Base-by-base conservation (phyloP, 2,329 filamentous ascomycete species). In the Colletotrichum tofieldiae region DNA sequence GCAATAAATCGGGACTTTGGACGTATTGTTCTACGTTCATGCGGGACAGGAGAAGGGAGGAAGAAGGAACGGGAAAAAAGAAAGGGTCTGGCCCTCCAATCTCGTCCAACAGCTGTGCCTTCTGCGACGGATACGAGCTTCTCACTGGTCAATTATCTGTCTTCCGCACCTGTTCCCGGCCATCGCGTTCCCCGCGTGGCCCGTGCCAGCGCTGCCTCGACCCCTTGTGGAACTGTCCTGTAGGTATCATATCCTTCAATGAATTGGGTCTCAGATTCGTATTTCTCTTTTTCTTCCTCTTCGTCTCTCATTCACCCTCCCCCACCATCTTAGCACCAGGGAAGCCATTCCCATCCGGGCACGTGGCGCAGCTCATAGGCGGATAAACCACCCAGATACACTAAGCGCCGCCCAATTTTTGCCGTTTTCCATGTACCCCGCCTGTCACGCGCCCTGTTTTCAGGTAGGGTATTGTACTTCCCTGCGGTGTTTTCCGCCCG, bases 351-450 rank as follows among this genome's bases (percentile, higher is more conserved):
- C 51, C 43, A 32, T 67, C 29, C 26, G 35, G 39, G 56, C 63
- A 71, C 55, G 68, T 71, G 68, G 63, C 55, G 56, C 35, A 51
- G 47, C 63, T 56, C 23, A 67, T 67, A 71, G 63, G 63, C 67
- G 55, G 67, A 67, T 71, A 61, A 60, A 49, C 37, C 47, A 54
- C 16, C 18, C 11, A 64, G 61, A 32, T 23, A 41, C 58, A 32
- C 11, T n/a, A 54, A 32, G 37, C 14, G 35, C 61, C 49, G 35
- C 23, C 35, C 23, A n/a, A 35, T 16, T 23, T 20, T 5, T 12
- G 4, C 16, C 18, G 23, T 41, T 41, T 29, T 16, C 20, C n/a
- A 20, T n/a, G 35, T 49, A 35, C 47, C 18, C 14, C n/a, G 47
- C n/a, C 47, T 41, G 47, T 54, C 45, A 20, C 47, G 49, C 35